Base-by-base conservation (phyloP, 306 rosid species). In the Pyrus betulifolia region DNA sequence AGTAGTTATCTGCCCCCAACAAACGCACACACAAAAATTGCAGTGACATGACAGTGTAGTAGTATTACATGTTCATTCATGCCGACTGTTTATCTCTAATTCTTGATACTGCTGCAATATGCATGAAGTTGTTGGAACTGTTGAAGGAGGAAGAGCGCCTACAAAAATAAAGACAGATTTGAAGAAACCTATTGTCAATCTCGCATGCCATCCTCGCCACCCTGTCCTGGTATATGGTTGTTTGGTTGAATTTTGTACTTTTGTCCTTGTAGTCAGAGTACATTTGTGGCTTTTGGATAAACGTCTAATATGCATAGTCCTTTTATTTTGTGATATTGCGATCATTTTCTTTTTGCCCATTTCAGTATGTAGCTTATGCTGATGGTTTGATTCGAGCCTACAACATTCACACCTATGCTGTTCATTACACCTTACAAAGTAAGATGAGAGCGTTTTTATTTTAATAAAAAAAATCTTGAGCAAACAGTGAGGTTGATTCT, bases 121-220 rank as follows among this genome's bases (percentile, higher is more conserved):
- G 80, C 78, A 79, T 82, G 87, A 80, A 96, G 99, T 92, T 87
- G 99, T 96, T 85, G 99, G 99, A 80, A 92, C 98, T 57, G 88
- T 96, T 72, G 99, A 96, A 88, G 99, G 99, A 4, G 99, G 99
- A 64, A 88, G 96, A 80, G 85, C 87, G 8, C 99, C 99, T 23
- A 96, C 99, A 78, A 96, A 92, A 84, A 92, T 96, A 77, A 96
- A 96, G 87, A 82, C 99, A 79, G 99, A 96, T 82, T 79, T 96
- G 88, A 96, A 96, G 89, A 96, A 92, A 80, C 97, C 99, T 68
- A 69, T 96, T 84, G 93, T 96, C 83, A 96, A 96, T 85, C 92
- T 96, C 84, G 93, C 98, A 60, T 96, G 99, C 86, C 98, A 96
- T 87, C 99, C 99, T 82, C 98, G 99, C 79, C 98, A 87, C 72